These are phyloP conservation scores for Antrodiella citrinella DNA, from an alignment of 768 basidiomycete genomes.

Conservation along the genomic window DNA sequence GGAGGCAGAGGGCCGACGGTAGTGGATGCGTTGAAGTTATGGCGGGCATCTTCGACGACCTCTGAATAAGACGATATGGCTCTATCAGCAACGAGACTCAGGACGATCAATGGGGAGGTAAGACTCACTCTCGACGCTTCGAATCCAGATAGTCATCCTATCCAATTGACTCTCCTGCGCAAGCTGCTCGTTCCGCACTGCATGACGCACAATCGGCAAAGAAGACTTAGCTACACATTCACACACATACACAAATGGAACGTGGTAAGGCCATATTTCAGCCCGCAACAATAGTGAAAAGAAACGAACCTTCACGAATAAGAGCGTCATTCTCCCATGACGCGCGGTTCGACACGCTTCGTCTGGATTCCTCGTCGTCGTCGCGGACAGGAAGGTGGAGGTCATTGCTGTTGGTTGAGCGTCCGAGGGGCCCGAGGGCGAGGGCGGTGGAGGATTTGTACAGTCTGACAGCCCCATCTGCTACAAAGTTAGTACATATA, in stretches of 20 bases:
- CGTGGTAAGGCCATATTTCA: background rate
- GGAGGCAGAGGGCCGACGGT: conserved; percentile 44
- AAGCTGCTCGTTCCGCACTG: conserved; percentile 41
- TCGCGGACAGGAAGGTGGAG: background rate
- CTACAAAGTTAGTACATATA: background rate
- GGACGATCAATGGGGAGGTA: background rate
- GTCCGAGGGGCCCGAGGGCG: conserved; percentile 16
- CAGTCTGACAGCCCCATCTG: conserved; percentile 61
- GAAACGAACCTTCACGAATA: conserved; percentile 34
- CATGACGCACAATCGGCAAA: conserved; percentile 45
- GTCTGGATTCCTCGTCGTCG: conserved; percentile 19
- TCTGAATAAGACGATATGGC: conserved; percentile 33
- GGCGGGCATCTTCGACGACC: conserved; percentile 75
- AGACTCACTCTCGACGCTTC: conserved; percentile 72
- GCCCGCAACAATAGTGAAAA: background rate
- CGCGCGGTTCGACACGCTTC: conserved; percentile 20
- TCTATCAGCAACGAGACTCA: background rate
- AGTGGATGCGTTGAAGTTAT: conserved; percentile 58
- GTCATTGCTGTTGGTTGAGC: background rate
- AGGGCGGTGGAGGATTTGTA: conserved; percentile 49
- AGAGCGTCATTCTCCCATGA: conserved; percentile 46
- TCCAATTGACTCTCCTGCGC: conserved; percentile 50
- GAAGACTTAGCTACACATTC: conserved; percentile 35
- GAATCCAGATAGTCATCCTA: conserved; percentile 76
- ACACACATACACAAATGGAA: background rate